Percentiles rank a stretch among this genome's conserved stretches.
These are phyloP conservation scores for Botryococcus braunii DNA, from an alignment of 163 green algal genomes.

Conservation along the genomic window DNA sequence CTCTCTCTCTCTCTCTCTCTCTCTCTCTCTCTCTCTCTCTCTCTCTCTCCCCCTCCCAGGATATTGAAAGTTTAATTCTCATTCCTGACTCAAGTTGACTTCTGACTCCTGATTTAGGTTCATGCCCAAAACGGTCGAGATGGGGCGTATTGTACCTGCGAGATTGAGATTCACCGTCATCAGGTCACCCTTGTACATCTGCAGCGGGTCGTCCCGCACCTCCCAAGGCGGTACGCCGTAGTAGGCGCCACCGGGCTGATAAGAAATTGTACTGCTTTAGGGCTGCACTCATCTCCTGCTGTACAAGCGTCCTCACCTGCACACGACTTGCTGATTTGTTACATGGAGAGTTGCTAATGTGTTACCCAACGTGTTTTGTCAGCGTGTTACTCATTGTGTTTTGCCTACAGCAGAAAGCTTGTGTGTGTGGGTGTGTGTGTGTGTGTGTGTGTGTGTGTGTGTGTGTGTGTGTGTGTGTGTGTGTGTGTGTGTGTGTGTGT, in stretches of 20 bases:
- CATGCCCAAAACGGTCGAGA: too few species aligned
- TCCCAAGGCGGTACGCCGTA: conserved; percentile 72
- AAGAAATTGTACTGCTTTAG: conserved; percentile 70
- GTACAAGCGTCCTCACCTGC: conserved; percentile 79
- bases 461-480: too few species aligned
- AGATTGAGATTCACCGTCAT: conserved; percentile 92
- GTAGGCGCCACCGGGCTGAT: conserved; percentile 68
- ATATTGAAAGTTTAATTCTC: too few species aligned
- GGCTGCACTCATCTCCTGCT: conserved; percentile 55
- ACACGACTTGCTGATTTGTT: not conserved
- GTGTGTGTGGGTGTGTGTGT: too few species aligned
- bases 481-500: not conserved
- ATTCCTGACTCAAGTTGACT: too few species aligned
- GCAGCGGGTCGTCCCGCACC: conserved; percentile 57
- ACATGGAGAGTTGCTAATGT: not conserved
- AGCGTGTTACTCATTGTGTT: not conserved
- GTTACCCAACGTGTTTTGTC: not conserved
- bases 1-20: too few species aligned
- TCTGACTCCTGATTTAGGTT: too few species aligned
- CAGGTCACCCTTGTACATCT: conserved; percentile 92
- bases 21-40: too few species aligned
- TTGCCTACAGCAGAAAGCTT: too few species aligned
- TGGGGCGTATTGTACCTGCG: too few species aligned
- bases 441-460: too few species aligned
- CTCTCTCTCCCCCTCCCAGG: too few species aligned